Conservation (phyloP, 2,329 filamentous ascomycete genomes). For the Microsporum audouinii region DNA sequence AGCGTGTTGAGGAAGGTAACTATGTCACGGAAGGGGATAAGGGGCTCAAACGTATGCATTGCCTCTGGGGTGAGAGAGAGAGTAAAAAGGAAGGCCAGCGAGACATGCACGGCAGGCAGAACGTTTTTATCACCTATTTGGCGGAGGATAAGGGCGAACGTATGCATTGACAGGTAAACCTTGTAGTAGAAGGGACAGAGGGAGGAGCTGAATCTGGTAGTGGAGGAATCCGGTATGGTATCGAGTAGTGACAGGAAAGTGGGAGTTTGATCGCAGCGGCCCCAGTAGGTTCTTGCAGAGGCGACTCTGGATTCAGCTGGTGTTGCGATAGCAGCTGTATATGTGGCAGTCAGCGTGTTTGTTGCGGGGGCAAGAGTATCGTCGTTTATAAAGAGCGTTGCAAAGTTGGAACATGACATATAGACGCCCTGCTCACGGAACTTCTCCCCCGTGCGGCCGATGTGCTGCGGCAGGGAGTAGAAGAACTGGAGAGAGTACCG, state of each 20-base stretch:
- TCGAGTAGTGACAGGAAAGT: background rate
- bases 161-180: slow-evolving; percentile 32
- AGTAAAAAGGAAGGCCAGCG: slow-evolving; percentile 43
- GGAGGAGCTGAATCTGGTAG: background rate
- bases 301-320: background rate
- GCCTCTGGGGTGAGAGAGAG: slow-evolving; percentile 28
- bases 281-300: background rate
- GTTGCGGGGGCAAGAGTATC: background rate
- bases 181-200: slow-evolving; percentile 20
- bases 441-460: slow-evolving; percentile 36
- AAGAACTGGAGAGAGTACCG: slow-evolving; percentile 32
- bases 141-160: slow-evolving; percentile 34
- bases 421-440: slow-evolving; percentile 46
- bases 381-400: background rate
- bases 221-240: background rate
- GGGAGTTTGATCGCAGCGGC: background rate
- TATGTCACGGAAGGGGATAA: slow-evolving; percentile 43
- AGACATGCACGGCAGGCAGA: slow-evolving; percentile 44
- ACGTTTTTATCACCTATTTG: slow-evolving; percentile 42
- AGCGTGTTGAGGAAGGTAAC: slow-evolving; percentile 45
- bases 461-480: slow-evolving; percentile 36
- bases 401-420: slow-evolving; percentile 43
- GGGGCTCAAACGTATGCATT: slow-evolving; percentile 30
- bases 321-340: background rate
- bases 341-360: background rate